These are phyloP conservation scores for Torulaspora maleeae DNA, from an alignment of 805 yeast genomes.

Conservation along the genomic window DNA sequence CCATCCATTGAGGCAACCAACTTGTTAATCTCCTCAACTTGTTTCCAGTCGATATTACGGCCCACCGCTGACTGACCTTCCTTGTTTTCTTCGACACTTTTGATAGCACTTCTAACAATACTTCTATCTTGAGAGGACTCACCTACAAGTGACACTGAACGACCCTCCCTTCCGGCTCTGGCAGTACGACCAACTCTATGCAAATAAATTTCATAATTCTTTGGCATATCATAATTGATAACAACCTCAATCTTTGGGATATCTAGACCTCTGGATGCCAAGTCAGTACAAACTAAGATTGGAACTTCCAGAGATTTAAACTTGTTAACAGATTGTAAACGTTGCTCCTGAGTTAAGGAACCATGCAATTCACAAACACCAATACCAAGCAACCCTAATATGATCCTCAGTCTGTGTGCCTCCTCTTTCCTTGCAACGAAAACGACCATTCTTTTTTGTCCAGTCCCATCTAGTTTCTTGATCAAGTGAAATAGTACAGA, in stretches of 20 bases:
- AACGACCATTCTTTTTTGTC: slow-evolving; percentile 72
- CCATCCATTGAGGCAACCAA: slow-evolving; percentile 56
- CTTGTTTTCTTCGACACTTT: slow-evolving; percentile 48
- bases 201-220: slow-evolving; percentile 80
- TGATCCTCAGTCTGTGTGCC: slow-evolving; percentile 80
- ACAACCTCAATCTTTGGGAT: slow-evolving; percentile 96
- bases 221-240: slow-evolving; percentile 94
- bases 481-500: slow-evolving; percentile 73
- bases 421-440: slow-evolving; percentile 88
- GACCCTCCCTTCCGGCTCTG: slow-evolving; percentile 97
- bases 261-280: slow-evolving; percentile 99
- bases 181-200: slow-evolving; percentile 99
- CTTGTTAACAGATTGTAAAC: slow-evolving; percentile 74
- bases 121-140: slow-evolving; percentile 81
- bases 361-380: slow-evolving; percentile 81
- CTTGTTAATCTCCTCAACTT: slow-evolving; percentile 63
- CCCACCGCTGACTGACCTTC: slow-evolving; percentile 64
- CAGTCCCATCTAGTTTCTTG: slow-evolving; percentile 56
- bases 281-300: slow-evolving; percentile 88
- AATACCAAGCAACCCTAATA: slow-evolving; percentile 68
- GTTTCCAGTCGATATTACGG: slow-evolving; percentile 85
- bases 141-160: slow-evolving; percentile 88
- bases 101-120: slow-evolving; percentile 87
- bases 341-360: slow-evolving; percentile 85
- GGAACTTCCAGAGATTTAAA: slow-evolving; percentile 84